Evolutionary conservation across 2,329 filamentous ascomycete genomes (phyloP).

Genomic region (Xylaria sp.): DNA sequence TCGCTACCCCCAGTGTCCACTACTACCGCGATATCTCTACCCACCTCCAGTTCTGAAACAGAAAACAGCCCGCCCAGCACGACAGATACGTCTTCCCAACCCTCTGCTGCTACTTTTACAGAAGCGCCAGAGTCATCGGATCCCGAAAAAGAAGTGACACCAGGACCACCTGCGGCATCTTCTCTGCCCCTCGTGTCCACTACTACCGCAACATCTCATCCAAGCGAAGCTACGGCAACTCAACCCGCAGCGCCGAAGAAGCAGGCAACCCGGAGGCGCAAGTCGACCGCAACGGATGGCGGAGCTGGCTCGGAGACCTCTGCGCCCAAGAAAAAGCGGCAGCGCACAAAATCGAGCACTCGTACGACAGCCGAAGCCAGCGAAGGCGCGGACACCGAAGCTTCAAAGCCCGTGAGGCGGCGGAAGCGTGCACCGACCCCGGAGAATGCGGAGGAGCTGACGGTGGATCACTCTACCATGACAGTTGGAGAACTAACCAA

Average conservation of each 20-base stretch:
- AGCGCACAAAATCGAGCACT: slow-evolving; percentile 41
- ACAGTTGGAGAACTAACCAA: slow-evolving; percentile 79
- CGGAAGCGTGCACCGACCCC: slow-evolving; percentile 65
- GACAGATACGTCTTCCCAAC: not conserved
- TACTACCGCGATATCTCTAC: slow-evolving; percentile 31
- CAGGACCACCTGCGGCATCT: slow-evolving; percentile 37
- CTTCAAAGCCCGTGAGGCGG: slow-evolving; percentile 41
- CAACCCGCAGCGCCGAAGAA: slow-evolving; percentile 41
- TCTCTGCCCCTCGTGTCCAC: slow-evolving; percentile 37
- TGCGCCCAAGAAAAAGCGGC: slow-evolving; percentile 49
- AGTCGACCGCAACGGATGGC: slow-evolving; percentile 37
- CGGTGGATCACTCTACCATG: slow-evolving; percentile 72
- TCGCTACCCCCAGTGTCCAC: slow-evolving; percentile 38
- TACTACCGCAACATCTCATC: slow-evolving; percentile 30
- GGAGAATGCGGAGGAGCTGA: slow-evolving; percentile 69
- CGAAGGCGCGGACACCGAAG: slow-evolving; percentile 39
- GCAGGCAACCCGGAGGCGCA: slow-evolving; percentile 44
- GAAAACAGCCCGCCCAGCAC: slow-evolving; percentile 6
- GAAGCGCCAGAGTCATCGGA: slow-evolving; percentile 30
- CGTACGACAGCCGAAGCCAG: slow-evolving; percentile 36
- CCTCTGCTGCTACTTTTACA: slow-evolving; percentile 10
- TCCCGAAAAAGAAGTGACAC: slow-evolving; percentile 22
- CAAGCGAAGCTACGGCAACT: slow-evolving; percentile 26
- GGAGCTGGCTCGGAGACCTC: slow-evolving; percentile 28
- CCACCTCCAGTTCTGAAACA: slow-evolving; percentile 18